These are phyloP conservation scores for Taxillus chinensis DNA, from an alignment of 164 flowering plant genomes.

Conservation along the genomic window DNA sequence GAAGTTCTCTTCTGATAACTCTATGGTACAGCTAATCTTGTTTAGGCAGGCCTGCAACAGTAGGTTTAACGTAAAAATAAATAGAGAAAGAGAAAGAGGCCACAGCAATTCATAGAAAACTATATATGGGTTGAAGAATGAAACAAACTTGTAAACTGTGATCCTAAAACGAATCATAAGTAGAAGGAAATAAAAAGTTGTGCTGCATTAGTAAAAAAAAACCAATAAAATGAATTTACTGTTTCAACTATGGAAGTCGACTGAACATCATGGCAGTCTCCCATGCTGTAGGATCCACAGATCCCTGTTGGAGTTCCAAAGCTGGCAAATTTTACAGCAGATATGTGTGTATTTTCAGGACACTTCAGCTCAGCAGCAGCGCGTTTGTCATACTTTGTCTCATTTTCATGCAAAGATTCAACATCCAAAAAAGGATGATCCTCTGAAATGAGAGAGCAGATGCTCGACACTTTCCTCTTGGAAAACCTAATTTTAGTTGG, in stretches of 20 bases:
- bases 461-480: conserved; percentile 40
- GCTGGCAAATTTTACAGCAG: conserved; percentile 70
- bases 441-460: conserved; percentile 49
- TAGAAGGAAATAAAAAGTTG: neutral
- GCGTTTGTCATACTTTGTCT: conserved; percentile 4
- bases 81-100: neutral
- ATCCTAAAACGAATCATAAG: too few species aligned
- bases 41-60: conserved; percentile 52
- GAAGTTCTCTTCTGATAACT: conserved; percentile 40
- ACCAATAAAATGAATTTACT: conserved; percentile 23
- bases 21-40: conserved; percentile 39
- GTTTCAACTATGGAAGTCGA: conserved; percentile 45
- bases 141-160: too few species aligned
- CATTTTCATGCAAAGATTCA: conserved; percentile 19
- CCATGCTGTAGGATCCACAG: conserved; percentile 59
- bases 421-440: conserved; percentile 39
- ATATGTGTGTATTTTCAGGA: conserved; percentile 38
- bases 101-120: neutral
- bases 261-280: conserved; percentile 65
- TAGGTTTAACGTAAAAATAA: neutral
- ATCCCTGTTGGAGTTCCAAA: conserved; percentile 75
- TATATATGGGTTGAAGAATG: too few species aligned
- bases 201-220: neutral
- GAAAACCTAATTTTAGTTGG: conserved; percentile 65
- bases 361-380: conserved; percentile 46